Evolutionary conservation across 2,329 filamentous ascomycete species (phyloP), one percentile per base, ranked within the genome.

Genomic region (Ascochyta viciae-villosae): DNA sequence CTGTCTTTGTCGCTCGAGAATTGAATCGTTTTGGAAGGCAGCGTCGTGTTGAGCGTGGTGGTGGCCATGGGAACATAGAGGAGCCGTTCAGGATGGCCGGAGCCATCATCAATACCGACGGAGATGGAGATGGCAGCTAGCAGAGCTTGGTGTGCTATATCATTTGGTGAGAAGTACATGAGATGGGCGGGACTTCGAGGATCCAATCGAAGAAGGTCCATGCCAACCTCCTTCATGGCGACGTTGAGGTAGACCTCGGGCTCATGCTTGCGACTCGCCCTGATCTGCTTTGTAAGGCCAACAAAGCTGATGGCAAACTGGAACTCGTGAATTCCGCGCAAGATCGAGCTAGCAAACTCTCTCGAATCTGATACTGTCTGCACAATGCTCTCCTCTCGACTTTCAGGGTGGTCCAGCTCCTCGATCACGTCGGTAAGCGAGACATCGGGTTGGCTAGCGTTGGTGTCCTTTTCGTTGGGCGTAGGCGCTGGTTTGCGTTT

Each of bases 61-160:
- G 95, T 99, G 19, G 94, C 91, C 95, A 99, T 98, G 0, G 95
- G 95, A 39, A 99, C 86, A 73, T 99, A 99, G 22, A 96, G 78
- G 54, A 99, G 84, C 50, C 94, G 88, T 72, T 97, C 92, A 0
- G 91, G 89, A 66, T 90, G 90, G 8, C 89, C 90, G 26, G 89
- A 86, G n/a, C 92, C 91, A 72, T 97, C 92, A 68, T 97, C 93
- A 33, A 99, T 82, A 35, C 92, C 95, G 54, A 98, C 83, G 0
- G 94, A 94, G 52, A 99, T 90, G 0, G 95, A 96, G 37, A 99
- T 87, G 3, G 93, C 95, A 16, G 94, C 95, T 22, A 95, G 85
- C 33, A 99, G 83, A 10, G 93, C 95, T 80, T 99, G 94, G 74
- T 99, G 95, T 12, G 95, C 95, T 68, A 97, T 88, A 72, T 97